Percentiles rank a stretch among this genome's conserved stretches.
Conservation (phyloP, 805 yeast genomes). For the Ogataea thermomethanolica region DNA sequence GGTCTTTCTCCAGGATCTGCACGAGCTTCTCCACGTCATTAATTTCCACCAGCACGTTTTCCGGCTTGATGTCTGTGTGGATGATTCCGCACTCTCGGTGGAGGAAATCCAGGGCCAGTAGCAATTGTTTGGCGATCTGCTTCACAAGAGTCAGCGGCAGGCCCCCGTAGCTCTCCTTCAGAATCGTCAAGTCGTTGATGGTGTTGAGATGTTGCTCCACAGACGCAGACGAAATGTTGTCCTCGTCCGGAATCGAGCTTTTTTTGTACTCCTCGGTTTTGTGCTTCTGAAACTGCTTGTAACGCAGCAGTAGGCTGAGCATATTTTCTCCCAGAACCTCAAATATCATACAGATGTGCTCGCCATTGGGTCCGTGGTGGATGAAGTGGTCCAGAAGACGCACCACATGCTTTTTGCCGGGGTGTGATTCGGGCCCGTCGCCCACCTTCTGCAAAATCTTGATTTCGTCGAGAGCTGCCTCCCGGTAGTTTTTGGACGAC, state of each 20-base stretch:
- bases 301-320: conserved; percentile 47
- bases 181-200: conserved; percentile 33
- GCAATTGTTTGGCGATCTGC: conserved; percentile 53
- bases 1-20: conserved; percentile 38
- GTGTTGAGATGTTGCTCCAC: conserved; percentile 23
- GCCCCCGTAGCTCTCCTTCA: conserved; percentile 46
- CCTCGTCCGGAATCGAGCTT: conserved; percentile 11
- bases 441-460: conserved; percentile 40
- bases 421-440: conserved; percentile 35
- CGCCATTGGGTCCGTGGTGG: conserved; percentile 59
- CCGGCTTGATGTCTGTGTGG: conserved; percentile 77
- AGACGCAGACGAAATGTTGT: conserved; percentile 7
- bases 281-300: conserved; percentile 37
- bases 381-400: conserved; percentile 52
- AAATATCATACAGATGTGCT: conserved; percentile 63
- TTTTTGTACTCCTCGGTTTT: conserved; percentile 27
- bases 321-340: conserved; percentile 63
- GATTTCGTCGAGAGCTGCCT: conserved; percentile 66
- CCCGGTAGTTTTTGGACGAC: conserved; percentile 48
- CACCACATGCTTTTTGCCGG: conserved; percentile 52
- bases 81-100: conserved; percentile 62
- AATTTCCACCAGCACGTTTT: conserved; percentile 57
- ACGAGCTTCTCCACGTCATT: conserved; percentile 52
- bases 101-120: conserved; percentile 53
- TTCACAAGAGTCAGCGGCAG: conserved; percentile 52